Evolutionary conservation across 768 basidiomycete species (phyloP).

Genomic region (Suillus sp.): DNA sequence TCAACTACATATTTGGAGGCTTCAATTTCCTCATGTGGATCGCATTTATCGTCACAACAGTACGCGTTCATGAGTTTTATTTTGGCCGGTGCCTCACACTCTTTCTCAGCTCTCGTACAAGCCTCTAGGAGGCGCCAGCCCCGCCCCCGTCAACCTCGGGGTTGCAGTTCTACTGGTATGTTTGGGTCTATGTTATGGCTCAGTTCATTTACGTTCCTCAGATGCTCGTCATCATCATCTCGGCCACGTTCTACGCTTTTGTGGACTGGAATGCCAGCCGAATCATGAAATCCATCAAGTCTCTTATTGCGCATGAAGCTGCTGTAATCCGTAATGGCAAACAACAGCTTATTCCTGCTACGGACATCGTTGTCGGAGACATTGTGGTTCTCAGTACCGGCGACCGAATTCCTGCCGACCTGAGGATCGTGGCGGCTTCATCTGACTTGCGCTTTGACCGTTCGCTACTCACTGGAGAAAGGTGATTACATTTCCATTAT

Average conservation of each 20-base stretch:
- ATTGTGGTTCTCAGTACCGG: constrained; percentile 54
- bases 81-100: background rate
- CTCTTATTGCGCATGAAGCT: constrained; percentile 60
- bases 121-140: constrained; percentile 47
- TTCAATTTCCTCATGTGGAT: constrained; percentile 60
- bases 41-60: constrained; percentile 50
- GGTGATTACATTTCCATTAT: constrained; percentile 27
- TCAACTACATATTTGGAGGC: constrained; percentile 58
- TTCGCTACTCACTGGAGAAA: constrained; percentile 55
- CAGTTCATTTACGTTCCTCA: constrained; percentile 24
- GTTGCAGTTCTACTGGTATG: constrained; percentile 52
- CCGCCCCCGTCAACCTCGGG: constrained; percentile 48
- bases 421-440: constrained; percentile 54
- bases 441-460: constrained; percentile 56
- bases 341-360: constrained; percentile 49
- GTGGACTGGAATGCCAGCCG: constrained; percentile 52
- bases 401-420: constrained; percentile 61
- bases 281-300: constrained; percentile 58
- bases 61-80: constrained; percentile 25
- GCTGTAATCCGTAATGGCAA: constrained; percentile 54
- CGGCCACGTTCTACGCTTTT: constrained; percentile 49
- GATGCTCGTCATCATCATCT: constrained; percentile 45
- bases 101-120: constrained; percentile 49
- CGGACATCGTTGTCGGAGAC: constrained; percentile 60
- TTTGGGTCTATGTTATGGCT: constrained; percentile 12